phyloP scores from a whole-genome alignment of 148 eudicot genomes.

The Chenopodium quinoa region DNA sequence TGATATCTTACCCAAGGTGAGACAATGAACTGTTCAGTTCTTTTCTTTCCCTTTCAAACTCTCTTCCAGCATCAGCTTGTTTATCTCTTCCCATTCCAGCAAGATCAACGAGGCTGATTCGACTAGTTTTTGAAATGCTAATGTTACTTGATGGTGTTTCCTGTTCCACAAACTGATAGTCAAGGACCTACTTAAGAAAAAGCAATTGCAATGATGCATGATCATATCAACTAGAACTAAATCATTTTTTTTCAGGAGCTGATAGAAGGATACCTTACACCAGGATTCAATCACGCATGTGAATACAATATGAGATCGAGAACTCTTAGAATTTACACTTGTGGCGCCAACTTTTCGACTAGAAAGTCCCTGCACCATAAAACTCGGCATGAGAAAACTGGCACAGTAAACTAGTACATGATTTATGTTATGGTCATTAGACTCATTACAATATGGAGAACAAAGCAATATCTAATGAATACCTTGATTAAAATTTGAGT shows the following conservation, averaged over 20 bases:
- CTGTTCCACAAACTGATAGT: conserved; percentile 33
- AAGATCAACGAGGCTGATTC: conserved; percentile 82
- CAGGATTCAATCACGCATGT: conserved; percentile 91
- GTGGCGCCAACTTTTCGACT: conserved; percentile 82
- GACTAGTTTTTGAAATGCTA: conserved; percentile 83
- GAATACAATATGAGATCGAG: conserved; percentile 83
- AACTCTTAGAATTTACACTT: conserved; percentile 77
- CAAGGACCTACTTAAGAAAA: not conserved
- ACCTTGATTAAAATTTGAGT: conserved; percentile 88
- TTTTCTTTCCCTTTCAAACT: conserved; percentile 62
- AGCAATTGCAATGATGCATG: not conserved
- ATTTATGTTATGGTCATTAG: not conserved
- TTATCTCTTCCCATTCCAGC: conserved; percentile 70
- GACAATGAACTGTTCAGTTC: conserved; percentile 71
- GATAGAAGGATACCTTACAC: conserved; percentile 69
- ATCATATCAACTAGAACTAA: not conserved
- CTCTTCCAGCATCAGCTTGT: conserved; percentile 50
- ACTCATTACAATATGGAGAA: not conserved
- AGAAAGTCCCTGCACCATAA: conserved; percentile 76
- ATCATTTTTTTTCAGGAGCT: not conserved
- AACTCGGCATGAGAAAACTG: conserved; percentile 11
- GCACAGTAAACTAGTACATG: not conserved
- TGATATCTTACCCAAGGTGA: conserved; percentile 70
- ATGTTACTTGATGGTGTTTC: conserved; percentile 65
- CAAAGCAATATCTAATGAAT: conserved; percentile 6